Conservation (phyloP, 805 yeast species). For the Hermanozyma aechmeae region DNA sequence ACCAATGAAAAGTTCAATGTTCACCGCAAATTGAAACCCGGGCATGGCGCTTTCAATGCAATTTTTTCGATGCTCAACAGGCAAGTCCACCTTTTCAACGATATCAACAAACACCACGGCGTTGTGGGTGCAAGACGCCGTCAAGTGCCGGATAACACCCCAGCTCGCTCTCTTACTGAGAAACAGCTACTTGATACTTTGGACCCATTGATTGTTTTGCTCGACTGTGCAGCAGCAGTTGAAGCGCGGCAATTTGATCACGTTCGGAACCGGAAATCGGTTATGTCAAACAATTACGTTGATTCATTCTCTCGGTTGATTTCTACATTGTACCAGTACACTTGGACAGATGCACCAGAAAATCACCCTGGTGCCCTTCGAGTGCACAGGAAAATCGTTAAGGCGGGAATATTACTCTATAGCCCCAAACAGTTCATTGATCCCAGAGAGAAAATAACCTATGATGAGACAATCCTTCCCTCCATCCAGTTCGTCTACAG, state of each 20-base stretch:
- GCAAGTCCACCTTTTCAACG: constrained; percentile 19
- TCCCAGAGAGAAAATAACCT: constrained; percentile 9
- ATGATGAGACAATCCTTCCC: constrained; percentile 9
- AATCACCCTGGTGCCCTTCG: constrained; percentile 6
- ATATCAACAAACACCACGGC: constrained; percentile 16
- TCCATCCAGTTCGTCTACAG: constrained; percentile 18
- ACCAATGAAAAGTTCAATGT: constrained; percentile 11
- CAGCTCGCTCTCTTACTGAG: constrained; percentile 15
- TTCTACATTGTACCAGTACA: constrained; percentile 12
- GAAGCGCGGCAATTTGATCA: constrained; percentile 6
- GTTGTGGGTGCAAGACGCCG: constrained; percentile 6
- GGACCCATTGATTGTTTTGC: constrained; percentile 13
- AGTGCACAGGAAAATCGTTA: constrained; percentile 18
- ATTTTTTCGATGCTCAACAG: constrained; percentile 19
- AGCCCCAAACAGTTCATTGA: constrained; percentile 15
- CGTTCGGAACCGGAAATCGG: constrained; percentile 6
- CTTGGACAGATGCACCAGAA: constrained; percentile 16
- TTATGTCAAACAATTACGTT: constrained; percentile 12
- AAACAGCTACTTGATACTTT: constrained; percentile 15
- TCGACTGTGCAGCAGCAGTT: constrained; percentile 15
- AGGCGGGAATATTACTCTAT: constrained; percentile 20
- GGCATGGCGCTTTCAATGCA: constrained; percentile 20
- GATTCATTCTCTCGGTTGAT: constrained; percentile 17
- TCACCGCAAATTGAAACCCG: constrained; percentile 10
- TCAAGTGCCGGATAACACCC: constrained; percentile 14